Evolutionary conservation across 2,329 filamentous ascomycete genomes (phyloP), one percentile per base, ranked within the genome.

Genomic region (Penicillium griseofulvum): DNA sequence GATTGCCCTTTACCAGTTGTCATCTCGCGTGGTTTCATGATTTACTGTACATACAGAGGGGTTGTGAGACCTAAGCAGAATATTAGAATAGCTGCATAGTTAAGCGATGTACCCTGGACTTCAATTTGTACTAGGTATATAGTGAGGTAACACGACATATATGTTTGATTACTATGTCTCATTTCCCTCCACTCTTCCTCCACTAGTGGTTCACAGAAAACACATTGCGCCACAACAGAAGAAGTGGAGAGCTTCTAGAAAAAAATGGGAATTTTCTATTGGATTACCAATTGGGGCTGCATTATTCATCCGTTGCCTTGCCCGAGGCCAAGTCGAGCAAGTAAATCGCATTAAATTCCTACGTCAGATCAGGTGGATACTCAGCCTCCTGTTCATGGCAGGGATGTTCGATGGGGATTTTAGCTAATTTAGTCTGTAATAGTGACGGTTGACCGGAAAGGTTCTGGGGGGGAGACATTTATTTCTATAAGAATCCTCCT

Each of bases 361-460:
- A 65, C 63, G 63, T 65, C 63, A 65, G 63, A 65, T 65, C 55
- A 63, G 49, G 63, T 65, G 63, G 63, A 60, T 57, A 44, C 63
- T 65, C 62, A 65, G 63, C 63, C 63, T 65, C 62, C 63, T 65
- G 62, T 65, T 65, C 63, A 65, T 58, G 60, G 63, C 62, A 65
- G 60, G 63, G 63, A 65, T 65, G 57, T 48, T 60, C 57, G 57
- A 61, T 62, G 44, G 42, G 50, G 51, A 48, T 33, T 48, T 52
- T 49, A 41, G 49, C 37, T 37, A 48, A 28, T 60, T 60, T 56
- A 59, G 44, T 49, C 56, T 50, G 57, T 59, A 56, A 56, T 61
- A 58, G 52, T 29, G 43, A 49, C 39, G 47, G 52, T 53, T 49
- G 39, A 48, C 46, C 47, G 52, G 47, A 57, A 49, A 48, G n/a